These are phyloP conservation scores for Suhomyces kunorum DNA, from an alignment of 1,139 yeast genomes.

Conservation along the genomic window DNA sequence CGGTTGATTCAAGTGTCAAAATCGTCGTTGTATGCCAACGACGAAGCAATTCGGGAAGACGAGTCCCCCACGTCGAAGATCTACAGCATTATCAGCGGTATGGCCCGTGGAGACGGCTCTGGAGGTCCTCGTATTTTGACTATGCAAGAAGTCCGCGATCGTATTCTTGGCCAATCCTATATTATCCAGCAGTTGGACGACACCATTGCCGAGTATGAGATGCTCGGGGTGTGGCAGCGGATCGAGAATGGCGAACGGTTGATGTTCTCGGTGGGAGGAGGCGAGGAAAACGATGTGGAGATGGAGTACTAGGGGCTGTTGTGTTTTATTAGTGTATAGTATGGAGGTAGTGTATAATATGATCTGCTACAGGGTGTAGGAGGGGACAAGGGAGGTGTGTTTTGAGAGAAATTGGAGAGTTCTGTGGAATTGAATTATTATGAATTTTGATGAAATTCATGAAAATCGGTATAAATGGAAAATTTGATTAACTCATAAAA, in stretches of 20 bases:
- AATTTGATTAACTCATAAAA: too few relatives aligned
- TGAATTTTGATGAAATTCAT: too few relatives aligned
- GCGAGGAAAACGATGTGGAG: slow-evolving; percentile 20
- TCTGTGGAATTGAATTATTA: too few relatives aligned
- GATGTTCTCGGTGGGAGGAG: slow-evolving; percentile 36
- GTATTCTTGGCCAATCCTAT: slow-evolving; percentile 82
- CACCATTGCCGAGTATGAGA: slow-evolving; percentile 74
- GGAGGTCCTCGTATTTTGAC: slow-evolving; percentile 45
- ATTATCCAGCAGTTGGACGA: slow-evolving; percentile 76
- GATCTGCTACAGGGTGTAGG: background rate
- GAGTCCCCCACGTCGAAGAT: slow-evolving; percentile 57
- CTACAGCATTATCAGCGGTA: slow-evolving; percentile 56
- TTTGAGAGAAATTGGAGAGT: too few relatives aligned
- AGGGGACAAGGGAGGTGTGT: background rate
- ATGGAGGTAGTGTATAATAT: slow-evolving; percentile 2
- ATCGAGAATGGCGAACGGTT: slow-evolving; percentile 65
- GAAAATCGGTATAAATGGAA: too few relatives aligned
- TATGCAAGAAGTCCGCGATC: slow-evolving; percentile 60
- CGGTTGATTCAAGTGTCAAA: slow-evolving; percentile 85
- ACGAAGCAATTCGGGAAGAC: slow-evolving; percentile 51
- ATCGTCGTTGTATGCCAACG: slow-evolving; percentile 67
- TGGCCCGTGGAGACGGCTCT: slow-evolving; percentile 52
- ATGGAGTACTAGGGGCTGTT: slow-evolving; percentile 22
- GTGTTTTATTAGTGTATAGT: slow-evolving; percentile 9
- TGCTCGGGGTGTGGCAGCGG: slow-evolving; percentile 74